Base-by-base conservation (phyloP, 108 stramenopile species). In the Fragilaria radians region DNA sequence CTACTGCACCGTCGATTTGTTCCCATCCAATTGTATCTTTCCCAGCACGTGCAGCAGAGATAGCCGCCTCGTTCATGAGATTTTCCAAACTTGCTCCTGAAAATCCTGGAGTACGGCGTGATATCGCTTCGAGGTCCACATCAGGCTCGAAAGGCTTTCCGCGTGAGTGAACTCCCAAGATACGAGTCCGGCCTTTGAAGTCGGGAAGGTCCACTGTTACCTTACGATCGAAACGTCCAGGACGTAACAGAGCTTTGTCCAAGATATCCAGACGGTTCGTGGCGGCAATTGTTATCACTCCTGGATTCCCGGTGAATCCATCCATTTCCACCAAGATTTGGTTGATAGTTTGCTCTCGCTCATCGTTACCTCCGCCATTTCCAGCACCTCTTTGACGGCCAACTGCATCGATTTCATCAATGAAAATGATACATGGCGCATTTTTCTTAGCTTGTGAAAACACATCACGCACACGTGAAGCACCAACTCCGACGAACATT, bases 401-500 rank as follows among this genome's bases (percentile, higher is more conserved):
- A 7, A 99, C 96, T 27, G 98, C 97, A 73, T 99, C 98, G 60
- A 97, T 97, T 74, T 98, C 95, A 82, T 97, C 79, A 66, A 99
- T 98, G 68, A 99, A 99, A 19, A 99, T 73, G 67, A 99, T 99
- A 73, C 96, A 97, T 1, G 98, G 97, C 0, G 96, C 85, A 62
- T 82, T 83, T 28, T 69, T 71, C 26, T 96, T 67, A 5, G 97
- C 98, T 72, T 96, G 90, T 65, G 88, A 83, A 82, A 99, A 99
- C 2, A 99, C 62, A 66, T 99, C 97, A 28, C 96, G 82, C n/a
- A 98, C 98, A 42, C 98, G 92, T 5, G 88, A 85, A 4, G 98
- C 91, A 4, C 97, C 98, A 11, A 98, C 97, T 48, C 98, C 98
- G 28, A 99, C 98, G 70, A 99, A 98, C 96, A 99, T 97, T 76